Conservation (phyloP, 257 asterid species). For the Salvia miltiorrhiza region DNA sequence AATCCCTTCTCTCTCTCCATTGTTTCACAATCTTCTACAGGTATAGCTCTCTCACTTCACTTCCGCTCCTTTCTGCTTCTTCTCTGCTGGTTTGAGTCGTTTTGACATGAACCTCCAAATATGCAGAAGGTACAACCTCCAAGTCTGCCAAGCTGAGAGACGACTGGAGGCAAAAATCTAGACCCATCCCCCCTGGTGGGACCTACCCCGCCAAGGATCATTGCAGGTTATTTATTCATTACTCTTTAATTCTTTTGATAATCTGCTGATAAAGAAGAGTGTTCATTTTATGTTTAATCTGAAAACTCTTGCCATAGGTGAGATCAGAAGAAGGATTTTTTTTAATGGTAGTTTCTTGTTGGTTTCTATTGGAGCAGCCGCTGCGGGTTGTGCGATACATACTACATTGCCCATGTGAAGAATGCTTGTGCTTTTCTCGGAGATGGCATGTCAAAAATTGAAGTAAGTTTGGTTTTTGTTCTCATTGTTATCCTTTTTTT, state of each 20-base stretch:
- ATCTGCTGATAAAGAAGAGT: not conserved
- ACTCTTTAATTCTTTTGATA: not conserved
- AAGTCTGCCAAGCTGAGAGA: constrained; percentile 71
- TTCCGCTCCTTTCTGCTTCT: not conserved
- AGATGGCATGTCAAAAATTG: constrained; percentile 96
- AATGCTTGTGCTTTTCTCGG: constrained; percentile 96
- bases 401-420: constrained; percentile 94
- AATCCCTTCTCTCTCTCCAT: constrained; percentile 43
- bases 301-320: too few relatives aligned
- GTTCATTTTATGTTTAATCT: too few relatives aligned
- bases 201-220: constrained; percentile 97
- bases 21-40: constrained; percentile 47
- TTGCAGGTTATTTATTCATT: constrained; percentile 60
- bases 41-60: constrained; percentile 13
- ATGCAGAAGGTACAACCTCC: constrained; percentile 43
- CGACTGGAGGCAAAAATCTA: constrained; percentile 89
- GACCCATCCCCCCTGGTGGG: constrained; percentile 92
- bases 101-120: not conserved
- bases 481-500: not conserved
- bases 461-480: constrained; percentile 45
- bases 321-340: too few relatives aligned
- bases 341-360: too few relatives aligned
- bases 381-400: constrained; percentile 89
- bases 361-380: constrained; percentile 50
- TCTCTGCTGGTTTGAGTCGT: not conserved